A percentile compares a stretch with the other conserved stretches of the same genome.
These are phyloP conservation scores for Multifurca ochricompacta DNA, from an alignment of 768 basidiomycete species.

Conservation along the genomic window DNA sequence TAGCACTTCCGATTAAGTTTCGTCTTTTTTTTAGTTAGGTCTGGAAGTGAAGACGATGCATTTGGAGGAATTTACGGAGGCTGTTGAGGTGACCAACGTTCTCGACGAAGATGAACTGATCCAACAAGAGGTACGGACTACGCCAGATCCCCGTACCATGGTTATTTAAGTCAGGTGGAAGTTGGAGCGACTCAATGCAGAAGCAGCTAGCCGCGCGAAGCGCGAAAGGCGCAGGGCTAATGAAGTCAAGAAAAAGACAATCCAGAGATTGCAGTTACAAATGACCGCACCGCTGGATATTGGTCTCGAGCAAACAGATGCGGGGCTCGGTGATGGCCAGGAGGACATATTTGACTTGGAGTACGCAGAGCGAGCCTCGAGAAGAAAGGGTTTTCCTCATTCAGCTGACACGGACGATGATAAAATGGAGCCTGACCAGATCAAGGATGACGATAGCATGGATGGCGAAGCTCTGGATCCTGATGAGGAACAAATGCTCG, in stretches of 20 bases:
- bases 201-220: conserved; percentile 63
- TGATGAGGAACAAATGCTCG: conserved; percentile 67
- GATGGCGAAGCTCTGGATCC: conserved; percentile 44
- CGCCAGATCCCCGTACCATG: conserved; percentile 7
- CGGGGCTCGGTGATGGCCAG: conserved; percentile 62
- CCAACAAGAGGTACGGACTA: conserved; percentile 66
- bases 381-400: conserved; percentile 33
- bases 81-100: conserved; percentile 53
- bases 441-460: conserved; percentile 33
- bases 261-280: conserved; percentile 91
- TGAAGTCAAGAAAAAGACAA: conserved; percentile 78
- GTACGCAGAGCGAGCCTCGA: conserved; percentile 42
- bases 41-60: conserved; percentile 71
- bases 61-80: conserved; percentile 72
- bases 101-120: conserved; percentile 87
- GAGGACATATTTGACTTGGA: conserved; percentile 87
- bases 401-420: conserved; percentile 26
- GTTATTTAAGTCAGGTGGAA: conserved; percentile 28
- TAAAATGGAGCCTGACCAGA: conserved; percentile 39
- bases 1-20: neutral
- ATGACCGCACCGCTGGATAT: conserved; percentile 99
- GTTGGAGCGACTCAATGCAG: conserved; percentile 79
- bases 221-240: conserved; percentile 80
- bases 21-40: conserved; percentile 48
- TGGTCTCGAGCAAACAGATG: conserved; percentile 77